Base-by-base conservation (phyloP, 768 basidiomycete genomes). In the Ramaria sp. region DNA sequence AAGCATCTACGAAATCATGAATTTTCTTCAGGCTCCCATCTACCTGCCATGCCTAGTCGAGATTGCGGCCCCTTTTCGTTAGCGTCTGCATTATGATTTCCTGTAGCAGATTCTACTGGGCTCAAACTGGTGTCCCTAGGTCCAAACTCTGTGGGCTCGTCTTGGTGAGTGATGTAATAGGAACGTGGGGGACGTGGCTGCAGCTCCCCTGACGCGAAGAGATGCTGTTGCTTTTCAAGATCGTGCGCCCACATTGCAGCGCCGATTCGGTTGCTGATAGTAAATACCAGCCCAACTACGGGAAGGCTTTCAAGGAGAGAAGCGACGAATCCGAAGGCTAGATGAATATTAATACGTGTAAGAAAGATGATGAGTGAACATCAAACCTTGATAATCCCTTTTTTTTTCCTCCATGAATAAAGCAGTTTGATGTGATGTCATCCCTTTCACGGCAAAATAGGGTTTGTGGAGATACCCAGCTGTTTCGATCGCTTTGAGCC, bases 221-320 rank as follows among this genome's bases (percentile, higher is more conserved):
- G 66, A 54, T 71, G 70, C 62, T 75, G 73, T 10, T 73, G 62
- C 55, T 75, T 75, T 57, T 75, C 74, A 7, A 74, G 60, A 58
- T 75, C 88, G 60, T 84, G 82, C 4, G 88, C 87, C 86, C 91
- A 96, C 93, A 96, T 95, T 1, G 91, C 91, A 2, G 90, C 93
- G 6, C 92, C 92, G 24, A 95, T 79, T 6, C 90, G 77, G 66
- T 95, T 94, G 0, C 90, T 92, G 17, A 95, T 74, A 1, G 84
- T 84, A 66, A 95, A 91, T 10, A 86, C 69, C 4, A 95, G 70
- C 0, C 93, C 93, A 3, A 91, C 64, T 58, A 96, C 77, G 0
- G 93, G 93, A 0, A 95, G 70, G 1, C 78, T 77, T 69, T 96
- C 93, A 2, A 93, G 72, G 5, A 95, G 71, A 0, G 91, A 83